Evolutionary conservation across 2,329 filamentous ascomycete genomes (phyloP), one percentile per base, ranked within the genome.

Genomic region (Capronia americana): DNA sequence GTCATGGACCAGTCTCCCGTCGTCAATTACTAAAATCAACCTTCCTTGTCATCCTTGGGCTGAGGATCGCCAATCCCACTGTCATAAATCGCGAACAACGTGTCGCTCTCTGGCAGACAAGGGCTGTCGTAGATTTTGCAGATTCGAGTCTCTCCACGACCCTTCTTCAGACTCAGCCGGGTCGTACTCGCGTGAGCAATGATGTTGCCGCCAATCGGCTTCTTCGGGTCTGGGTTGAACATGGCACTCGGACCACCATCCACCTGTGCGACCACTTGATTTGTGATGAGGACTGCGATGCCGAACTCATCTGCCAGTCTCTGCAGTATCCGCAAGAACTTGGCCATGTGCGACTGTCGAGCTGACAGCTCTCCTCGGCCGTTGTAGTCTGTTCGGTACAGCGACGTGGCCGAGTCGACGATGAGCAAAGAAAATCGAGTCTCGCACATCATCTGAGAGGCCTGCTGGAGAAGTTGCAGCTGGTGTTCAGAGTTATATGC

Each of bases 121-220:
- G 95, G 95, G 73, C 93, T 98, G 80, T 99, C 96, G 77, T 99
- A 99, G 69, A 99, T 99, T 84, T 98, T 99, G 82, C 95, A 97
- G 72, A 99, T 92, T 82, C 95, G 88, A 24, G 95, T 99, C 84
- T 99, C 95, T 32, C 87, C 95, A 63, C 95, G 86, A 1, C 95
- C 96, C 79, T 99, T 99, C 83, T 97, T 97, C 76, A 99, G 79
- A 75, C 93, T 97, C 73, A 99, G 86, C 75, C 95, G 86, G 1
- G 95, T 99, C 1, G 95, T 99, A 75, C 92, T 97, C 60, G 95
- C 93, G 78, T 99, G 95, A 2, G 96, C 95, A 77, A 99, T 98
- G 72, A 99, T 99, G 79, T 99, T 98, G 70, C 95, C 95, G 72
- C 95, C 95, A 77, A 99, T 97, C 0, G 95, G 95, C 79, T 99